Conservation (phyloP, 2,329 filamentous ascomycete species). For the Fusarium succisae region DNA sequence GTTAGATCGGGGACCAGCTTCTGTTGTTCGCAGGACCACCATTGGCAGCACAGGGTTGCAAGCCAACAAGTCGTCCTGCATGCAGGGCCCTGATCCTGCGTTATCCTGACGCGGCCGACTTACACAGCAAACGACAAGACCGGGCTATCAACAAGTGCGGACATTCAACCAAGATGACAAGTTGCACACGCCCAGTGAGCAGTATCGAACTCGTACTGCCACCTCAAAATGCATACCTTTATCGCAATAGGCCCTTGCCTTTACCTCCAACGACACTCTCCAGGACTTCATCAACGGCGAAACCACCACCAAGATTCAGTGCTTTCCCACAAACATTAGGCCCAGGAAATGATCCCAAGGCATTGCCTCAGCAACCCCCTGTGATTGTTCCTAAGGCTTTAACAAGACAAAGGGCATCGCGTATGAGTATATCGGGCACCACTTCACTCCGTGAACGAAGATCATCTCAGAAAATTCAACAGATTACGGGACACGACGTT, state of each 20-base stretch:
- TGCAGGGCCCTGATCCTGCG: conserved; percentile 19
- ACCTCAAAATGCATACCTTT: conserved; percentile 37
- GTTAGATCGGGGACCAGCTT: conserved; percentile 9
- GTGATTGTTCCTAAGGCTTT: conserved; percentile 15
- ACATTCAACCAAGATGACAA: conserved; percentile 20
- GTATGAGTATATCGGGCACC: conserved; percentile 30
- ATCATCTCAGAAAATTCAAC: conserved; percentile 52
- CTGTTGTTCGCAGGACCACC: conserved; percentile 9
- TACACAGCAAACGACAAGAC: not conserved
- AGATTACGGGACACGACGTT: conserved; percentile 54
- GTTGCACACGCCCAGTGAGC: conserved; percentile 21
- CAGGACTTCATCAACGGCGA: conserved; percentile 14
- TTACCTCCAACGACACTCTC: conserved; percentile 26
- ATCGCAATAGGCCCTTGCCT: conserved; percentile 34
- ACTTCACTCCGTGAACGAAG: conserved; percentile 35
- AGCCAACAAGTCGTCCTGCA: conserved; percentile 22
- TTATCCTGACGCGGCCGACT: conserved; percentile 1
- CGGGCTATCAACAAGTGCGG: not conserved
- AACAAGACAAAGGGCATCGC: conserved; percentile 26
- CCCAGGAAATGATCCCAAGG: conserved; percentile 33
- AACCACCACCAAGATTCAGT: conserved; percentile 23
- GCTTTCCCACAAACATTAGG: conserved; percentile 27
- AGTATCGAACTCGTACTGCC: conserved; percentile 32
- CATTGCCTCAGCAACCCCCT: conserved; percentile 26
- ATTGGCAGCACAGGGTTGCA: conserved; percentile 15